phyloP scores from a whole-genome alignment of 1,284 basidiomycete species.

The Albatrellus sp. region DNA sequence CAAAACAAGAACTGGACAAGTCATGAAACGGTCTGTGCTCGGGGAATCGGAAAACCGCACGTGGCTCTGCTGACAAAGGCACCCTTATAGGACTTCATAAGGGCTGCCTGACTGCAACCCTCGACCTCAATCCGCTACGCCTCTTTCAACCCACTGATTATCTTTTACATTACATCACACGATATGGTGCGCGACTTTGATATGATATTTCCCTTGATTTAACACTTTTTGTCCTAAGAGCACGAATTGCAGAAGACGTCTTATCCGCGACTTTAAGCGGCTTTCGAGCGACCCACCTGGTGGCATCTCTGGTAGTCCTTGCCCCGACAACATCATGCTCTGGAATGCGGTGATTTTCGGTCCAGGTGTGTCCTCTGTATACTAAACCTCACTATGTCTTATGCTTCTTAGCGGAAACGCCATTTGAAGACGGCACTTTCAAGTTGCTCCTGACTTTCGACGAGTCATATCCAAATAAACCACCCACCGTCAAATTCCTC shows the following conservation, averaged over 20 bases:
- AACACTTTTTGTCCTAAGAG: conserved; percentile 37
- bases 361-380: conserved; percentile 53
- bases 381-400: neutral
- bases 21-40: no score
- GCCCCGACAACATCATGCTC: conserved; percentile 96
- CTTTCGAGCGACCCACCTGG: conserved; percentile 90
- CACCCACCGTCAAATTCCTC: conserved; percentile 93
- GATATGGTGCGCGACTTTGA: no score
- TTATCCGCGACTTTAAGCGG: conserved; percentile 94
- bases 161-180: neutral
- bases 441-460: conserved; percentile 92
- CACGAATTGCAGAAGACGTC: conserved; percentile 78
- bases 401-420: conserved; percentile 71
- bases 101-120: no score
- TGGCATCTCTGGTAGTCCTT: conserved; percentile 93
- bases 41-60: no score
- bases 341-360: conserved; percentile 99
- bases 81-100: no score
- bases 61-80: no score
- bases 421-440: conserved; percentile 98
- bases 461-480: conserved; percentile 97
- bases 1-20: no score
- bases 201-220: no score
- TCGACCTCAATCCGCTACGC: neutral
- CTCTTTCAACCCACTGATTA: no score